Percentiles rank a stretch among this genome's conserved stretches.
These are phyloP conservation scores for Penicillium fimorum DNA, from an alignment of 495 filamentous ascomycete genomes.

Conservation along the genomic window DNA sequence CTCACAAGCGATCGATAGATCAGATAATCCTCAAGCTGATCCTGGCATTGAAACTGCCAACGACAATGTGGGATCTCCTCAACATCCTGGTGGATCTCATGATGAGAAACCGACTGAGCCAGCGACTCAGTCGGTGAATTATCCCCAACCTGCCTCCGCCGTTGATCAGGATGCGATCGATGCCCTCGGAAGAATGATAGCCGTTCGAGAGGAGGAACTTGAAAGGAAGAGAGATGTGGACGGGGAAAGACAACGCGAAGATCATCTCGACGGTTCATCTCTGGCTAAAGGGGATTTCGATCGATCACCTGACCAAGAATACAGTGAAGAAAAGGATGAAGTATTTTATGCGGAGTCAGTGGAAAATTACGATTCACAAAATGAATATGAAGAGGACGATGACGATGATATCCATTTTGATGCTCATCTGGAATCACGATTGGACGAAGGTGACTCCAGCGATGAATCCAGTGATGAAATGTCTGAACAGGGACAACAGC, in stretches of 20 bases:
- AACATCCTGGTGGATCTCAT: background rate
- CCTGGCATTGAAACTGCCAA: background rate
- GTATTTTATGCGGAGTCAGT: slow-evolving; percentile 9
- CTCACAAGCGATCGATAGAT: background rate
- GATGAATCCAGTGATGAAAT: slow-evolving; percentile 13
- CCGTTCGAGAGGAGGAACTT: background rate
- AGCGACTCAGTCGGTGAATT: background rate
- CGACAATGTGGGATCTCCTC: slow-evolving; percentile 4
- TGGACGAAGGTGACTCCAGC: slow-evolving; percentile 20
- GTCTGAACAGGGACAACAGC: background rate
- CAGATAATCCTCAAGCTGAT: background rate
- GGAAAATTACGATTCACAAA: slow-evolving; percentile 4
- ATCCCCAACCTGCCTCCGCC: background rate
- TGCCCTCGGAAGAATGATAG: slow-evolving; percentile 4
- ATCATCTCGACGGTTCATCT: background rate
- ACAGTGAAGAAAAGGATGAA: slow-evolving; percentile 8
- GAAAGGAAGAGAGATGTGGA: background rate
- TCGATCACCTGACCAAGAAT: background rate
- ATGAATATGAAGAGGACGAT: slow-evolving; percentile 4
- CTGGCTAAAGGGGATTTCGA: background rate
- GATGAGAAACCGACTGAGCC: background rate
- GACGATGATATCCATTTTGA: background rate
- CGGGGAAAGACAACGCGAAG: background rate
- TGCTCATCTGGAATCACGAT: background rate
- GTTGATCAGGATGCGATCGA: slow-evolving; percentile 7